Evolutionary conservation across 495 filamentous ascomycete species (phyloP), one percentile per base, ranked within the genome.

Genomic region (Hypoxylon intermedium): DNA sequence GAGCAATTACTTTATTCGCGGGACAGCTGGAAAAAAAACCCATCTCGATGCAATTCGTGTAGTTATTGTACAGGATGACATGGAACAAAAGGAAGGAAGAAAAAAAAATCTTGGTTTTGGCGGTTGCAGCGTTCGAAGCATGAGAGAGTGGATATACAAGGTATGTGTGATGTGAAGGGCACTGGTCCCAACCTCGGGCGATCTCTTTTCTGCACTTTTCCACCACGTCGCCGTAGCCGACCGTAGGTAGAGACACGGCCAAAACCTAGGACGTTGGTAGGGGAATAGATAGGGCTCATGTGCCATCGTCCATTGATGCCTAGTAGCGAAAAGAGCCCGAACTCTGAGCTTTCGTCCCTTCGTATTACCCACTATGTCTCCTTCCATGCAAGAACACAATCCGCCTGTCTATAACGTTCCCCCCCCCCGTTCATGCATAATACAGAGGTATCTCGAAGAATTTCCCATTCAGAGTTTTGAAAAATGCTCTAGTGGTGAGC

Each of bases 401-500:
- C 62, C 62, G 52, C 62, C 62, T 53, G 62, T 65, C 62, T 65
- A 65, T 65, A 65, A 52, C 46, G 34, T 54, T 48, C 46, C 47
- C 46, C 43, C n/a, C 23, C 11, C 58, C 64, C 54, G 55, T 66
- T 47, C 58, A 64, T 67, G 55, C 61, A 51, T 62, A 65, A 66
- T 66, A 63, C 58, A 62, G 57, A 68, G 58, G 57, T 58, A 58
- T 49, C 48, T 63, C 51, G 40, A 20, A 41, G 7, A 44, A 20
- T 43, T 40, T 43, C 38, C 57, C 30, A 31, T 28, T 46, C 51
- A 21, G 52, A 53, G 33, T 13, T 34, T 53, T 2, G 12, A 37
- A 13, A 1, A n/a, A 6, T 20, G n/a, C 13, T 51, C 74, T 73
- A 81, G 71, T 88, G 88, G 79, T 90, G 87, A 66, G 85, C 84